Evolutionary conservation across 179 eudicot species (phyloP).

Genomic region (Actinidia chinensis): DNA sequence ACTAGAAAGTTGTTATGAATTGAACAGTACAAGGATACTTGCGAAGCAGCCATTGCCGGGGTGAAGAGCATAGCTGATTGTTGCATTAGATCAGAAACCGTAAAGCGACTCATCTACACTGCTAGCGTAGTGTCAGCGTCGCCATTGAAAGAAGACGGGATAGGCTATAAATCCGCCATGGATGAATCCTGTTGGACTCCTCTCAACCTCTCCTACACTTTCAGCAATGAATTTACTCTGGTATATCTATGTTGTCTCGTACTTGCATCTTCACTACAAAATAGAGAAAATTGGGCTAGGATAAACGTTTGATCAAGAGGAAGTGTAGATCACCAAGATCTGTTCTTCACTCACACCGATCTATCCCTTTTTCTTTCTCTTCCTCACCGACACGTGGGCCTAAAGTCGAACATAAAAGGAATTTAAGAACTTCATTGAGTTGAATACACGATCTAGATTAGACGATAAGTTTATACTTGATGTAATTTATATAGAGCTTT

Average conservation of each 20-base stretch:
- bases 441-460: no score
- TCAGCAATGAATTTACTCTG: background rate
- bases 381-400: no score
- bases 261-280: background rate
- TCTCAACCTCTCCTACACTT: conserved; percentile 29
- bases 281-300: no score
- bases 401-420: no score
- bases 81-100: conserved; percentile 50
- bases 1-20: background rate
- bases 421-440: no score
- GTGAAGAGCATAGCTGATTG: conserved; percentile 35
- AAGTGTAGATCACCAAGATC: no score
- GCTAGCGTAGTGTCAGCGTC: conserved; percentile 46
- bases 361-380: no score
- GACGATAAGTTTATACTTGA: no score
- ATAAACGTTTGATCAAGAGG: no score
- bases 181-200: conserved; percentile 63
- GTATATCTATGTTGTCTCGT: conserved; percentile 11
- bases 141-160: conserved; percentile 41
- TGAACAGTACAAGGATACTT: conserved; percentile 34
- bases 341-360: no score
- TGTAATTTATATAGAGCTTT: no score
- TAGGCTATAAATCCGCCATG: conserved; percentile 31
- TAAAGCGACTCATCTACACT: conserved; percentile 46
- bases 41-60: conserved; percentile 45